These are phyloP conservation scores for Arthrobotrys sphaeroides DNA, from an alignment of 2,329 filamentous ascomycete genomes.

Conservation along the genomic window DNA sequence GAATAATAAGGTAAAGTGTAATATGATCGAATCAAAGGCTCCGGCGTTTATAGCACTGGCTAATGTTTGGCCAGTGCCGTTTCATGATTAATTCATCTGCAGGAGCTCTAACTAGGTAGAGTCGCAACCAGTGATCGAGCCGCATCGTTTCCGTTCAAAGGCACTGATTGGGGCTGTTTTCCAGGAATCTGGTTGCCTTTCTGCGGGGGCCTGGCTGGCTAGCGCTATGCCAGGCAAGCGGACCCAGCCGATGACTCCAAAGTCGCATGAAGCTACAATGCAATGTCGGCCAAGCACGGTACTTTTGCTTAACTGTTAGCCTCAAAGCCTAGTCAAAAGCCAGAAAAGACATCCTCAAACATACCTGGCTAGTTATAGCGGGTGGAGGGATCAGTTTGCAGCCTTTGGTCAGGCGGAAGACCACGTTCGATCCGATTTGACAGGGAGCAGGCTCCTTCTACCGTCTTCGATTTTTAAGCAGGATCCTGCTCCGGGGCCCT, in stretches of 20 bases:
- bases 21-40: constrained; percentile 1
- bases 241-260: constrained; percentile 45
- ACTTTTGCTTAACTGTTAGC: constrained; percentile 33
- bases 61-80: constrained; percentile 7
- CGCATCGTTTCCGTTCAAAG: constrained; percentile 41
- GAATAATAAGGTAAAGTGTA: background rate
- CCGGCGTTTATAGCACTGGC: background rate
- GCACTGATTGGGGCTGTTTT: constrained; percentile 8
- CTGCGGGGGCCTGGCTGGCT: constrained; percentile 38
- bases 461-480: background rate
- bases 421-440: constrained; percentile 37
- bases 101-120: constrained; percentile 27
- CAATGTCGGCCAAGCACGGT: constrained; percentile 2
- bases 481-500: constrained; percentile 4
- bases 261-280: background rate
- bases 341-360: background rate
- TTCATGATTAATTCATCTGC: constrained; percentile 24
- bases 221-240: constrained; percentile 10
- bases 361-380: constrained; percentile 11
- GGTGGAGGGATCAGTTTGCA: constrained; percentile 8
- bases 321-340: background rate
- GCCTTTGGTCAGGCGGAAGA: constrained; percentile 37
- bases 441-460: background rate
- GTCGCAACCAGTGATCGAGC: constrained; percentile 30
- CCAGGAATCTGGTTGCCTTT: constrained; percentile 37